Evolutionary conservation across 371 early-diverging fungal species (phyloP).

Genomic region (Nematocida ausubeli): DNA sequence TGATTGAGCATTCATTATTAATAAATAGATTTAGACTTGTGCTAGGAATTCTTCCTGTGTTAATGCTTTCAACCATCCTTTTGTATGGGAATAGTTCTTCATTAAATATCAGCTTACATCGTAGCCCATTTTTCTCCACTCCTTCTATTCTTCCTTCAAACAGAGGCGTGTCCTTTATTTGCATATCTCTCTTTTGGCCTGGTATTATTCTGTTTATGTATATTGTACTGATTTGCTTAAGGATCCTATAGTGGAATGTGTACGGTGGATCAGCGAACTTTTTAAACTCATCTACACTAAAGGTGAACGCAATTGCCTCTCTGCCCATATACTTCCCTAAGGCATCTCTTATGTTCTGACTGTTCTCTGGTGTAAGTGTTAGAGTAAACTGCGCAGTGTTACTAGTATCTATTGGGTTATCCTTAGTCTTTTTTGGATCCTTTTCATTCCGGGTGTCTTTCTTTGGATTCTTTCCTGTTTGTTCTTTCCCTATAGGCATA

Average conservation of each 20-base stretch:
- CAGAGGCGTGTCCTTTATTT: constrained; percentile 1
- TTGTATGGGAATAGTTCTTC: constrained; percentile 29
- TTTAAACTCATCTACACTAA: neutral
- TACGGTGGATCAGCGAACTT: neutral
- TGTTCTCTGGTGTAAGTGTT: neutral
- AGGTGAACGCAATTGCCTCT: neutral
- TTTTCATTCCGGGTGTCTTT: neutral
- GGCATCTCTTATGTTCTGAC: neutral
- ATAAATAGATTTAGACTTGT: neutral
- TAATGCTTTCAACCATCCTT: neutral
- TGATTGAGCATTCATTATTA: neutral
- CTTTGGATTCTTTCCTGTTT: too few relatives aligned
- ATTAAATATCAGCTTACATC: constrained; percentile 13
- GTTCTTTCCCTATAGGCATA: too few relatives aligned
- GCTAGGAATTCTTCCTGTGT: constrained; percentile 6
- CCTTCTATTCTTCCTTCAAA: constrained; percentile 12
- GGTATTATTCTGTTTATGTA: constrained; percentile 13
- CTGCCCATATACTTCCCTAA: neutral
- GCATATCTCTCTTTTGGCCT: neutral
- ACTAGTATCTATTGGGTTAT: neutral
- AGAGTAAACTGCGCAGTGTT: neutral
- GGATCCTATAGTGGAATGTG: neutral
- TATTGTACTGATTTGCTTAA: neutral
- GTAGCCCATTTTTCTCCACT: neutral
- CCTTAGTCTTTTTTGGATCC: neutral